Percentiles rank a stretch among this genome's conserved stretches.
Conservation (phyloP, 2,329 filamentous ascomycete species). For the Anisogramma anomala region DNA sequence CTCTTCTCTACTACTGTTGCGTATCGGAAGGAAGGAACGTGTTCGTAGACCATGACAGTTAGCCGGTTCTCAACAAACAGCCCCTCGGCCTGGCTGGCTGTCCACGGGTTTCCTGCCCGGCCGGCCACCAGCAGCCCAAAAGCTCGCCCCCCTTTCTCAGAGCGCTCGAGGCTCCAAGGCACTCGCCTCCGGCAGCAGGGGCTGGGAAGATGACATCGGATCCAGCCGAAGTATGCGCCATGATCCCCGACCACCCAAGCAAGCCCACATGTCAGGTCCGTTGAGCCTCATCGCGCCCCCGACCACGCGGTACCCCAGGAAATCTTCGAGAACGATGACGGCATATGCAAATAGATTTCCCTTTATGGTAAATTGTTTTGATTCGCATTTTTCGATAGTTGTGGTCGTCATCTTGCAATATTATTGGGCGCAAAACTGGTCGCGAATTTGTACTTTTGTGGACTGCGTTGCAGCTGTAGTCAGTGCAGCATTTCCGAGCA, state of each 20-base stretch:
- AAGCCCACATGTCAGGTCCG: constrained; percentile 6
- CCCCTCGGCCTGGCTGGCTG: neutral
- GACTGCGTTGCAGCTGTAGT: no score
- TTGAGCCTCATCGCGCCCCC: constrained; percentile 14
- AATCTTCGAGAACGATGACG: constrained; percentile 11
- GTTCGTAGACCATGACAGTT: neutral
- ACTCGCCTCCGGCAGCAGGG: neutral
- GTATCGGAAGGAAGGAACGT: neutral
- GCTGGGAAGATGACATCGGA: constrained; percentile 4
- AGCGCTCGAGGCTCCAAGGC: neutral
- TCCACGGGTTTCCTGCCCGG: no score
- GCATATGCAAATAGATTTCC: constrained; percentile 14
- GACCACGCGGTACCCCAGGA: constrained; percentile 15
- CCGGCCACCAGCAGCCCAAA: neutral
- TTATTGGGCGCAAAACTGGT: neutral
- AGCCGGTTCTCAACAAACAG: neutral
- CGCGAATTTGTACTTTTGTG: neutral
- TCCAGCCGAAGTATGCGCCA: constrained; percentile 11
- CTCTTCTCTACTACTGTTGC: no score
- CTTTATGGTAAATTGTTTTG: constrained; percentile 14
- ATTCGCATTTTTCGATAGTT: neutral
- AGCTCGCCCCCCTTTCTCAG: neutral
- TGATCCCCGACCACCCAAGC: constrained; percentile 7
- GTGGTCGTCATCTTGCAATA: neutral
- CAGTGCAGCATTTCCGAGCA: no score